Evolutionary conservation across 805 yeast genomes (phyloP).

Genomic region (Wickerhamiella spandovensis): DNA sequence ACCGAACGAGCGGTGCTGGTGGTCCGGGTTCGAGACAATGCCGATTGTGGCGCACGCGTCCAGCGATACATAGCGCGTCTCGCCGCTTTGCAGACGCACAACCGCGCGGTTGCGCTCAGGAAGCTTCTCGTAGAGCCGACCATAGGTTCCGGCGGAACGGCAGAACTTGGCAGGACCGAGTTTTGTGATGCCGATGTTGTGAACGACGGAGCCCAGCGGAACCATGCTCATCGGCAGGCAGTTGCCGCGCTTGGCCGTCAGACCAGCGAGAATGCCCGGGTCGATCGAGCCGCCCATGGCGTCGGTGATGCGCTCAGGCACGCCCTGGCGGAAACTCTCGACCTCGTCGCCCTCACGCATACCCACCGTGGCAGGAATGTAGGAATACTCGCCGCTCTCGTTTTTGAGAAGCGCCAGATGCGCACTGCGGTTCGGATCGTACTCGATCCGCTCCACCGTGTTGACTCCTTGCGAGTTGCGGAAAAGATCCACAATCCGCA

Average conservation of each 20-base stretch:
- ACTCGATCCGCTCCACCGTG: conserved; percentile 76
- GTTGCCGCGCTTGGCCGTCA: conserved; percentile 85
- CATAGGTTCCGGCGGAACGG: conserved; percentile 90
- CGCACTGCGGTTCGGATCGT: conserved; percentile 87
- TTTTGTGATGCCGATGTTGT: conserved; percentile 67
- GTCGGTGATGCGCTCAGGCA: conserved; percentile 56
- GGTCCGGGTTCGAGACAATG: conserved; percentile 82
- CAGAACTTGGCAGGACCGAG: conserved; percentile 79
- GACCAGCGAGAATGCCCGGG: conserved; percentile 77
- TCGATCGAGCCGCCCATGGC: conserved; percentile 89
- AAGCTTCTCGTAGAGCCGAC: conserved; percentile 67
- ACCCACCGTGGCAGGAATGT: conserved; percentile 86
- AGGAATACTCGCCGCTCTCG: conserved; percentile 49
- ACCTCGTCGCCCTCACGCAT: conserved; percentile 84
- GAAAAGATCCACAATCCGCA: conserved; percentile 66
- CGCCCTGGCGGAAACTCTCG: conserved; percentile 79
- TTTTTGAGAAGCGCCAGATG: conserved; percentile 75
- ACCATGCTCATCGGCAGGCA: conserved; percentile 86
- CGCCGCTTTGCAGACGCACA: conserved; percentile 78
- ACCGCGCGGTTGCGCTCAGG: conserved; percentile 60
- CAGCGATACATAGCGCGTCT: conserved; percentile 75
- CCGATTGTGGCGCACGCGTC: conserved; percentile 92
- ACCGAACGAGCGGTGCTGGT: conserved; percentile 79
- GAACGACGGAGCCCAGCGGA: conserved; percentile 87
- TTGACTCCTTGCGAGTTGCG: conserved; percentile 60